A percentile compares a stretch with the other conserved stretches of the same genome.
phyloP scores from a whole-genome alignment of 352 stramenopile species.

The Phytophthora tubulina region DNA sequence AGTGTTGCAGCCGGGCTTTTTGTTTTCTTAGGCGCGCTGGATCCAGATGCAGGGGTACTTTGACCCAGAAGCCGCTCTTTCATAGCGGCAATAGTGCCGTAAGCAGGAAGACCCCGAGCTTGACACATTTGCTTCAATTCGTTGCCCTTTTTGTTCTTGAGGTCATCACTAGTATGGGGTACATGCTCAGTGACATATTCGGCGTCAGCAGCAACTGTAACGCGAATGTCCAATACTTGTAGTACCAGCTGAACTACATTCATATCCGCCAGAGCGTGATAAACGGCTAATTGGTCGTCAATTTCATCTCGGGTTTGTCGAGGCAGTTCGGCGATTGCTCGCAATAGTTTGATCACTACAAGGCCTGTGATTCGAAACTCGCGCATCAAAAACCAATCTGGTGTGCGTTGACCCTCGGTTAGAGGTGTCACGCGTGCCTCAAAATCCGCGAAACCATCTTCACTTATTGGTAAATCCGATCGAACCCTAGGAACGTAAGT shows the following conservation, averaged over 20 bases:
- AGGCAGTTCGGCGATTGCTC: background rate
- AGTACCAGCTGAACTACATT: background rate
- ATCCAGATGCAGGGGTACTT: background rate
- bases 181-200: background rate
- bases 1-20: background rate
- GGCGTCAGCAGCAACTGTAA: background rate
- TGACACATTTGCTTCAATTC: conserved; percentile 2
- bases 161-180: background rate
- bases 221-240: background rate
- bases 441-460: background rate
- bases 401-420: background rate
- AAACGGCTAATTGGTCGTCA: background rate
- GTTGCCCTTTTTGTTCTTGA: background rate
- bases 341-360: background rate
- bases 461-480: background rate
- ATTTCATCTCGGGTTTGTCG: background rate
- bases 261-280: background rate
- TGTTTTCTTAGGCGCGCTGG: no score
- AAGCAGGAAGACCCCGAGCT: background rate
- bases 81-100: background rate
- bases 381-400: conserved; percentile 15
- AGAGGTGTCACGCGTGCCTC: background rate
- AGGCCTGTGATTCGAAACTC: conserved; percentile 1
- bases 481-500: background rate
- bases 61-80: background rate